These are phyloP conservation scores for Alisma plantagoaquatica DNA, from an alignment of 106 monocot genomes.

Conservation along the genomic window DNA sequence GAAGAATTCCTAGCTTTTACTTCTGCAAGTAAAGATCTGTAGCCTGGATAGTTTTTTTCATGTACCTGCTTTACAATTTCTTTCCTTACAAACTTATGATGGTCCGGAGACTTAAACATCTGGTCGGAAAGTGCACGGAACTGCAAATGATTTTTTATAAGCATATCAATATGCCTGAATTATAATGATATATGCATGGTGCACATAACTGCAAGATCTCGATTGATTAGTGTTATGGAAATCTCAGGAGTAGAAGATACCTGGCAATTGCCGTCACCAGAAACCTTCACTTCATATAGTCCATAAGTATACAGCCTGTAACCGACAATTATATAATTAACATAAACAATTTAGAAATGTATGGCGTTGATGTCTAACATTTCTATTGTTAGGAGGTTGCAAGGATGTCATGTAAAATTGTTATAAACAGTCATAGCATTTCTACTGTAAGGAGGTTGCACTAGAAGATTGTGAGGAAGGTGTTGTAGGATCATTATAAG, in stretches of 20 bases:
- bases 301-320: constrained; percentile 72
- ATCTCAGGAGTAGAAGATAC: constrained; percentile 10
- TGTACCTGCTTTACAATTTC: constrained; percentile 85
- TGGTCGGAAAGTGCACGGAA: constrained; percentile 95
- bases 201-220: not conserved
- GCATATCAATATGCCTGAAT: not conserved
- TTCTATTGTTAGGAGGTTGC: too few species aligned
- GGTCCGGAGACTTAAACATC: constrained; percentile 68
- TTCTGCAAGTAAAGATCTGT: too few species aligned
- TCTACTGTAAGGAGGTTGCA: too few species aligned
- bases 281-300: constrained; percentile 75
- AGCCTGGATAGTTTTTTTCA: not conserved
- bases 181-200: not conserved
- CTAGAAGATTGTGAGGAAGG: too few species aligned
- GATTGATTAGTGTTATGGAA: not conserved
- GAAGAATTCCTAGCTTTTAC: too few species aligned
- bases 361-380: too few species aligned
- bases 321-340: not conserved
- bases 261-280: constrained; percentile 99
- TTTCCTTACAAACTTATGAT: constrained; percentile 81
- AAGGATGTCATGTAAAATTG: too few species aligned
- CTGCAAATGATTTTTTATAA: constrained; percentile 19
- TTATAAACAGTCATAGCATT: too few species aligned
- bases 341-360: too few species aligned
- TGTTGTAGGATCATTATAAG: too few species aligned